Conservation (phyloP, 1,139 yeast genomes). For the Sugiyamaella paludigena region DNA sequence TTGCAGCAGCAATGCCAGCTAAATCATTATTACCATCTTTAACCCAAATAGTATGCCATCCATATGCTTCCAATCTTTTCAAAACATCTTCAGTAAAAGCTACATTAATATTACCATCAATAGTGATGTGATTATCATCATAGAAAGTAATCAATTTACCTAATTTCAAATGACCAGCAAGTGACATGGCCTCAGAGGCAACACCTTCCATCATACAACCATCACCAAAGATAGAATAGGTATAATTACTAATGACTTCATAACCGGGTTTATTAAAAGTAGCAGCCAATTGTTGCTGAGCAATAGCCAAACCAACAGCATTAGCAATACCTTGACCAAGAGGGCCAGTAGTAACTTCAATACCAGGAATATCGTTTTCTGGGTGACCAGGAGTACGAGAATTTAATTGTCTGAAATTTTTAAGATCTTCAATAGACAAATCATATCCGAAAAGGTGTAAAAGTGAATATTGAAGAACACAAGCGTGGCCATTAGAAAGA, state of each 20-base stretch:
- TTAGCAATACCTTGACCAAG: constrained; percentile 97
- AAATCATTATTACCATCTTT: constrained; percentile 80
- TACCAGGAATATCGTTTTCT: constrained; percentile 77
- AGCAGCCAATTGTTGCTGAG: constrained; percentile 89
- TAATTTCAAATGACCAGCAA: constrained; percentile 95
- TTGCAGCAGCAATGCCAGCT: constrained; percentile 68
- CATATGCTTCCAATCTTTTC: constrained; percentile 85
- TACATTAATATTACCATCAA: constrained; percentile 87
- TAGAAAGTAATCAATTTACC: constrained; percentile 93
- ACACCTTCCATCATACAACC: constrained; percentile 99
- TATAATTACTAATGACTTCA: constrained; percentile 63
- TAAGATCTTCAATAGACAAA: constrained; percentile 79
- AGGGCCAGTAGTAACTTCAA: constrained; percentile 98
- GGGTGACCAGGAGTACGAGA: constrained; percentile 99
- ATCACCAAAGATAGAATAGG: constrained; percentile 87
- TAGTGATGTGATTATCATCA: constrained; percentile 97
- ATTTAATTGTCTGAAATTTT: constrained; percentile 83
- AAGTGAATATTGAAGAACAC: constrained; percentile 84
- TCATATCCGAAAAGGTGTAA: constrained; percentile 85
- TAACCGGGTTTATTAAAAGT: constrained; percentile 87
- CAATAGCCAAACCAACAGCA: constrained; percentile 97
- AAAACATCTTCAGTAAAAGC: constrained; percentile 95
- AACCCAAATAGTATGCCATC: constrained; percentile 86
- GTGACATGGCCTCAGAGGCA: constrained; percentile 87
- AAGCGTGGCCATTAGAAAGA: constrained; percentile 95